These are phyloP conservation scores for Nitzschia palea DNA, from an alignment of 108 stramenopile species.

Conservation along the genomic window DNA sequence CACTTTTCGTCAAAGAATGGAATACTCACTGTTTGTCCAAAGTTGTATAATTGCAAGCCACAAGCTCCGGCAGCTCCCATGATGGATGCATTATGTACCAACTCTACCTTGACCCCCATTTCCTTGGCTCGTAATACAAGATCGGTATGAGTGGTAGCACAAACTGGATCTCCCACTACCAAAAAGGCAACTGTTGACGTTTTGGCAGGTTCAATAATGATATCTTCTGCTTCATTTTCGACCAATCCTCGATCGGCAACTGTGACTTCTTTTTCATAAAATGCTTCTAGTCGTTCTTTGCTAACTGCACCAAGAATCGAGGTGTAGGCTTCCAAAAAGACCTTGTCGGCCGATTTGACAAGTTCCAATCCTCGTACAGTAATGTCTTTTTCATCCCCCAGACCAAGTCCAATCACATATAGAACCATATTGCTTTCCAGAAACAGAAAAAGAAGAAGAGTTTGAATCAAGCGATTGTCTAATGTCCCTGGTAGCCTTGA, in stretches of 20 bases:
- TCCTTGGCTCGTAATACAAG: constrained; percentile 89
- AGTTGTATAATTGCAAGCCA: constrained; percentile 97
- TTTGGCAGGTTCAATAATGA: constrained; percentile 81
- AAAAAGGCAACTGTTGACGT: constrained; percentile 89
- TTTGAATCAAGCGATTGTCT: no score
- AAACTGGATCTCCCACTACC: constrained; percentile 98
- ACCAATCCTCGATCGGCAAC: constrained; percentile 94
- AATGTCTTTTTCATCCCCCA: constrained; percentile 98
- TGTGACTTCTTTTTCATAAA: constrained; percentile 86
- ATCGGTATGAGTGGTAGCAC: constrained; percentile 98
- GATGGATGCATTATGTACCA: constrained; percentile 98
- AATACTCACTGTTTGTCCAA: constrained; percentile 97
- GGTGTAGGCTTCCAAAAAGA: constrained; percentile 98
- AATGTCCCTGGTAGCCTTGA: no score
- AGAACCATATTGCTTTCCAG: constrained; percentile 93
- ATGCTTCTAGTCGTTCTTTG: constrained; percentile 81
- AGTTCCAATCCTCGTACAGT: constrained; percentile 96
- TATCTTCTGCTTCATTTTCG: constrained; percentile 92
- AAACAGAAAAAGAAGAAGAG: no score
- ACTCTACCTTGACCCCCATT: constrained; percentile 77
- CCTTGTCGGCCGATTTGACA: constrained; percentile 76
- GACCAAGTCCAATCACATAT: constrained; percentile 96
- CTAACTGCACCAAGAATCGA: constrained; percentile 86
- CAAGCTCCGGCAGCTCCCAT: constrained; percentile 98
- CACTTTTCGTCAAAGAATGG: constrained; percentile 96